phyloP scores from a whole-genome alignment of 2,329 filamentous ascomycete genomes.

The Hyphodiscus sp. region DNA sequence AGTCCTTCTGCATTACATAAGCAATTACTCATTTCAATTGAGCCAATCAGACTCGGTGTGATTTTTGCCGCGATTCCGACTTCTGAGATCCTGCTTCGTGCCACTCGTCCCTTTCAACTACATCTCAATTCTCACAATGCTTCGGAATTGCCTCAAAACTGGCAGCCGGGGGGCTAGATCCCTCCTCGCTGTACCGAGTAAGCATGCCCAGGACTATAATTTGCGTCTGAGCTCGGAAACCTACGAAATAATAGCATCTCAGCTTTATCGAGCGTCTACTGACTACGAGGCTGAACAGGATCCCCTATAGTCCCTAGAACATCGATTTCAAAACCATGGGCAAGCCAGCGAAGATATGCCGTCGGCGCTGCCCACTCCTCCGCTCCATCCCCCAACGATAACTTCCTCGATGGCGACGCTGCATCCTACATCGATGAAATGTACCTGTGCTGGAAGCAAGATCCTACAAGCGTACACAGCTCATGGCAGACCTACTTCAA shows the following conservation, averaged over 20 bases:
- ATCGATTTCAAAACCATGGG: conserved; percentile 36
- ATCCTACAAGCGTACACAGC: conserved; percentile 88
- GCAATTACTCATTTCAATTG: background rate
- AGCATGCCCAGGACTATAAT: background rate
- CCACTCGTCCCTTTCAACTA: conserved; percentile 33
- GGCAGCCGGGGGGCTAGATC: conserved; percentile 15
- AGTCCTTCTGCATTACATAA: background rate
- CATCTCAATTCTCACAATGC: conserved; percentile 45
- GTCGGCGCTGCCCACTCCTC: conserved; percentile 42
- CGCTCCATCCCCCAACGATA: conserved; percentile 78
- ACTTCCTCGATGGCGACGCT: conserved; percentile 92
- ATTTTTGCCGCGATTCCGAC: conserved; percentile 4
- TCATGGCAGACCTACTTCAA: conserved; percentile 99
- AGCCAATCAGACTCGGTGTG: background rate
- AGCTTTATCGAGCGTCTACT: background rate
- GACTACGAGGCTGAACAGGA: conserved; percentile 27
- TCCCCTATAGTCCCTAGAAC: conserved; percentile 32
- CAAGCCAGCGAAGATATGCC: conserved; percentile 47
- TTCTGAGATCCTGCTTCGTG: conserved; percentile 42
- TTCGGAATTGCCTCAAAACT: conserved; percentile 50
- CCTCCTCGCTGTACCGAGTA: conserved; percentile 18
- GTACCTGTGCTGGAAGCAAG: conserved; percentile 96
- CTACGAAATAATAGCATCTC: too few relatives aligned
- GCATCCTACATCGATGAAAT: conserved; percentile 99
- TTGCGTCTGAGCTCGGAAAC: background rate